These are phyloP conservation scores for Calonectria ilicicola DNA, from an alignment of 2,329 filamentous ascomycete species.

Conservation along the genomic window DNA sequence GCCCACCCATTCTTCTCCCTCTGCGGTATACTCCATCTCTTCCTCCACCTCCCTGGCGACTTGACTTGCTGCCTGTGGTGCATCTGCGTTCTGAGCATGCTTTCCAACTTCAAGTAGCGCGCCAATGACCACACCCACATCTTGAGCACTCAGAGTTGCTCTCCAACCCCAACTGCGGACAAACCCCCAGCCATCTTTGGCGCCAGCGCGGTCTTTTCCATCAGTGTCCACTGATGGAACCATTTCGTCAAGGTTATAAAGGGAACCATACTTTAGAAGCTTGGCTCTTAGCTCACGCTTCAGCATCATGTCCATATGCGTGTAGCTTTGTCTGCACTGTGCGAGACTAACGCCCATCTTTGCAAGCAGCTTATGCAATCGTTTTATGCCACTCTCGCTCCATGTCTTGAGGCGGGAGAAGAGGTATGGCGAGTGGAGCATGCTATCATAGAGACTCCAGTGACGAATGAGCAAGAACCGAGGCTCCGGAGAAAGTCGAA, in stretches of 20 bases:
- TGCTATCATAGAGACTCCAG: slow-evolving; percentile 98
- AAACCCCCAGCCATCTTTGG: slow-evolving; percentile 96
- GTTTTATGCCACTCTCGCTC: slow-evolving; percentile 89
- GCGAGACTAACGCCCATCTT: slow-evolving; percentile 98
- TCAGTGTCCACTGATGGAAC: slow-evolving; percentile 84
- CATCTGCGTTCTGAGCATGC: slow-evolving; percentile 53
- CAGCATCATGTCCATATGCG: slow-evolving; percentile 98
- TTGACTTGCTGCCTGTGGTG: slow-evolving; percentile 46
- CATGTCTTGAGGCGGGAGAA: slow-evolving; percentile 93
- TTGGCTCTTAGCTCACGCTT: slow-evolving; percentile 89
- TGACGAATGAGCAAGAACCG: slow-evolving; percentile 93
- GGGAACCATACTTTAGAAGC: slow-evolving; percentile 88
- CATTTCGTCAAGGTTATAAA: slow-evolving; percentile 94
- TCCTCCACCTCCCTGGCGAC: slow-evolving; percentile 56
- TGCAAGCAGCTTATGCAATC: slow-evolving; percentile 91
- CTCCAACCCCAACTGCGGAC: slow-evolving; percentile 98
- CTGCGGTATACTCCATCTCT: slow-evolving; percentile 61
- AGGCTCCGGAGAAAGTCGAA: slow-evolving; percentile 92
- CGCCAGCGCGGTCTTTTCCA: slow-evolving; percentile 74
- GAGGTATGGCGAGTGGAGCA: slow-evolving; percentile 96
- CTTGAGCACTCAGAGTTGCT: slow-evolving; percentile 90
- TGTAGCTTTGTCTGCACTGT: slow-evolving; percentile 95
- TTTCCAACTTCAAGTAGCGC: slow-evolving; percentile 93
- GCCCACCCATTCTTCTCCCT: slow-evolving; percentile 73
- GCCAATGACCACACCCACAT: slow-evolving; percentile 92